These are phyloP conservation scores for Aspergillus costaricaensis DNA, from an alignment of 2,329 filamentous ascomycete genomes.

Conservation along the genomic window DNA sequence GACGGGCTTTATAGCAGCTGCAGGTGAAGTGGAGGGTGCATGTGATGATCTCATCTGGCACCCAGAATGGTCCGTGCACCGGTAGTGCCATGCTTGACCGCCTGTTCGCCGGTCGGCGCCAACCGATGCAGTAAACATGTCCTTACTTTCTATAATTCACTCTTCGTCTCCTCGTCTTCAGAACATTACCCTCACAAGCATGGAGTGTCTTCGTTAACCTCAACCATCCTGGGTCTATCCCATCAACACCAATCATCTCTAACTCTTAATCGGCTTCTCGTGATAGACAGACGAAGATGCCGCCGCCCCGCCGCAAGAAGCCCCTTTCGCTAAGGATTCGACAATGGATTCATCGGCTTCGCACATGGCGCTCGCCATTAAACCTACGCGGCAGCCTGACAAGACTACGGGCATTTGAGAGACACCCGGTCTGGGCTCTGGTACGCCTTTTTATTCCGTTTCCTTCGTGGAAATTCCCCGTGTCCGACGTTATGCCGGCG, in stretches of 20 bases:
- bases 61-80: neutral
- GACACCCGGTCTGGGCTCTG: conserved; percentile 23
- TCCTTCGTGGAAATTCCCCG: conserved; percentile 27
- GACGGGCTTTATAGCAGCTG: too few relatives aligned
- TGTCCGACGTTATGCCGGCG: conserved; percentile 24
- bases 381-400: conserved; percentile 22
- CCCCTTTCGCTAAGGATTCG: neutral
- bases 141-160: neutral
- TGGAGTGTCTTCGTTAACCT: neutral
- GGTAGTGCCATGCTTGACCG: neutral
- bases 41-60: neutral
- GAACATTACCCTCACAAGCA: neutral
- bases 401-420: conserved; percentile 24
- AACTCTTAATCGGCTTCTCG: neutral
- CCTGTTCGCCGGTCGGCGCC: neutral
- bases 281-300: neutral
- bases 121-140: neutral
- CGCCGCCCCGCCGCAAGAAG: neutral
- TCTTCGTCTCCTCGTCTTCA: neutral
- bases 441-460: conserved; percentile 27
- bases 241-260: neutral
- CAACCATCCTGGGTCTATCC: neutral
- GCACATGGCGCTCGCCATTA: conserved; percentile 21
- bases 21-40: too few relatives aligned
- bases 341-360: conserved; percentile 14